Evolutionary conservation across 768 basidiomycete genomes (phyloP), one percentile per base, ranked within the genome.

Genomic region (Tricholoma hemisulphureum): DNA sequence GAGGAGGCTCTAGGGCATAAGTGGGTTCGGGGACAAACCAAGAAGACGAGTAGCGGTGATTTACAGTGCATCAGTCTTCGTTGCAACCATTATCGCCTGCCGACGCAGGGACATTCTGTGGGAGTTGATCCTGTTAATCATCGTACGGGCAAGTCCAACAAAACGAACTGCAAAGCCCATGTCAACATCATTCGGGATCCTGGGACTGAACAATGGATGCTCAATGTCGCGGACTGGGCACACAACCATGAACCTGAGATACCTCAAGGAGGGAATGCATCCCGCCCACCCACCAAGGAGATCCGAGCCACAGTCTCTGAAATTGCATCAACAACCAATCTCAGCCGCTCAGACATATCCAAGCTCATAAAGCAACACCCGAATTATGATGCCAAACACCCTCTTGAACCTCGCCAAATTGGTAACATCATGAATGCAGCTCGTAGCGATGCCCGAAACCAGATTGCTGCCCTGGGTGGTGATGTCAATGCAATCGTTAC

Each of bases 401-500:
- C 28, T 3, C 66, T 73, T 13, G 72, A 73, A 54, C 59, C 64
- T 6, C 65, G 67, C 4, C 73, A 76, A 50, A 65, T 76, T n/a
- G 41, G 57, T 2, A 73, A 74, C 45, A 56, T 72, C n/a, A 58
- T 71, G 26, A 65, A 68, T 51, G 4, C 59, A 2, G 63, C 65
- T 0, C 58, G 63, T 0, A 24, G 28, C 3, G 56, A 63, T 11
- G 68, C 63, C 4, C 58, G 55, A 0, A 51, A 64, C 3, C 62
- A 65, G 3, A 52, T 73, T 3, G 34, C 56, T 4, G 24, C 11
- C 0, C 60, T 69, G 5, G 71, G 73, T 31, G 72, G 74, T 24
- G 67, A 72, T 55, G 24, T 70, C 21, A 29, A 58, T 7, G 64
- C 71, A 0, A 68, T 75, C 24, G 14, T 69, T 20, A 57, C 55